phyloP scores from a whole-genome alignment of 495 filamentous ascomycete species.

The Lophiotrema nucula region DNA sequence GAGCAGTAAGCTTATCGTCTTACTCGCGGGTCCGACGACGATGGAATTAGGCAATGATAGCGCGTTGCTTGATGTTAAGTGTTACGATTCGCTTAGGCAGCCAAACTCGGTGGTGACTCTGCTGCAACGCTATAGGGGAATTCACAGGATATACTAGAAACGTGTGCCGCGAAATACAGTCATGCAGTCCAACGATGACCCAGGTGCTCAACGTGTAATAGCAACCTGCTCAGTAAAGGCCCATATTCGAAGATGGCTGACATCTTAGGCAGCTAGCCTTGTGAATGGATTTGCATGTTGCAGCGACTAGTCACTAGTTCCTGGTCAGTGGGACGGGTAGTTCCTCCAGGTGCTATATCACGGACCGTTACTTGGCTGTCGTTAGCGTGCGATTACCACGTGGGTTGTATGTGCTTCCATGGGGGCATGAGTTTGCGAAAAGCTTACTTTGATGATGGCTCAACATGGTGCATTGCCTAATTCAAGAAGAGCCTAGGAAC shows the following conservation, averaged over 20 bases:
- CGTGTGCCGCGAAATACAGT: not conserved
- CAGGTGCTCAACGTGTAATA: too few species aligned
- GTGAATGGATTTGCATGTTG: not conserved
- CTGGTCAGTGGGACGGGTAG: slow-evolving; percentile 2
- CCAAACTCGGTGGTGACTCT: too few species aligned
- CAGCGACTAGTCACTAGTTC: too few species aligned
- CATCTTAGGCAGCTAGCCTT: not conserved
- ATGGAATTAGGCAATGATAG: too few species aligned
- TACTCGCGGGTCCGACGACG: too few species aligned
- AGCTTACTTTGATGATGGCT: not conserved
- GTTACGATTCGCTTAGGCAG: too few species aligned
- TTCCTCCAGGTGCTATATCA: not conserved
- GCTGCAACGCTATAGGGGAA: not conserved
- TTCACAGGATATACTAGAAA: not conserved
- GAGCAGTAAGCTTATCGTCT: too few species aligned
- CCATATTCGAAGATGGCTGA: too few species aligned
- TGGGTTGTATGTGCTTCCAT: not conserved
- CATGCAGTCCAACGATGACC: not conserved
- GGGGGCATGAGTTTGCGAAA: not conserved
- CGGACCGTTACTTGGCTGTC: not conserved
- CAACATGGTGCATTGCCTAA: not conserved
- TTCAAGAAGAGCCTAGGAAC: not conserved
- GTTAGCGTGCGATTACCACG: not conserved
- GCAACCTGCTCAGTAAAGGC: too few species aligned
- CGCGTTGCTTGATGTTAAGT: too few species aligned